Base-by-base conservation (phyloP, 805 yeast species). In the Metschnikowia henanensis region DNA sequence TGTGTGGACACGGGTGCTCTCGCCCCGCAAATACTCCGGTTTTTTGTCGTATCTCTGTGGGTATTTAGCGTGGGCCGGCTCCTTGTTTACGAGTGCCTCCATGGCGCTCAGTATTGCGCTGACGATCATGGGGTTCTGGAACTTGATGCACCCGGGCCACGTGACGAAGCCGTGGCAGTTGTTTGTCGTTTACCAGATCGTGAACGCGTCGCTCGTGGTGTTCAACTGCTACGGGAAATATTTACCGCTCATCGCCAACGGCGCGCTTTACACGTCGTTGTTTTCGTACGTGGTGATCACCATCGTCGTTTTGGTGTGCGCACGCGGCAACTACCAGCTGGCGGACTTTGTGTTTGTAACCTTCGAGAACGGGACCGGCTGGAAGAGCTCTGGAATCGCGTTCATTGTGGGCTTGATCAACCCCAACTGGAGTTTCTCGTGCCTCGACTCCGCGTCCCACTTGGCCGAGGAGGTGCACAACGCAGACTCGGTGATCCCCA, bases 381-480 rank as follows among this genome's bases (percentile, higher is more conserved):
- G 58, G 58, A 39, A 41, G 31, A 36, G 46, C 17, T 44, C 54
- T 15, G 58, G 48, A 3, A 51, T 55, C 15, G 58, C 58, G 16
- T 55, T 55, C 41, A 55, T 55, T 31, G 52, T 55, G n/a, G 58
- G 58, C 16, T 44, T 55, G 45, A 38, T 55, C 43, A 55, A 55
- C 43, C 58, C 58, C 37, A 55, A 55, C 65, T 38, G 58, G 58
- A 43, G 50, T 17, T 69, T 69, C 51, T 57, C 65, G 36, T 70
- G 74, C 51, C 62, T 69, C 31, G 75, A 69, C 55, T 59, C 66
- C 20, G 73, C 73, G 13, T 60, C 71, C 20, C 75, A 69, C 47
- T 61, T 69, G 59, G 71, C 70, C 31, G 75, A 69, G 57, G 75
- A 67, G 55, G 65, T 68, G 19, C 51, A 56, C 30, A 57, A 57